Conservation (phyloP, 495 filamentous ascomycete species). For the Wilcoxina mikolae region DNA sequence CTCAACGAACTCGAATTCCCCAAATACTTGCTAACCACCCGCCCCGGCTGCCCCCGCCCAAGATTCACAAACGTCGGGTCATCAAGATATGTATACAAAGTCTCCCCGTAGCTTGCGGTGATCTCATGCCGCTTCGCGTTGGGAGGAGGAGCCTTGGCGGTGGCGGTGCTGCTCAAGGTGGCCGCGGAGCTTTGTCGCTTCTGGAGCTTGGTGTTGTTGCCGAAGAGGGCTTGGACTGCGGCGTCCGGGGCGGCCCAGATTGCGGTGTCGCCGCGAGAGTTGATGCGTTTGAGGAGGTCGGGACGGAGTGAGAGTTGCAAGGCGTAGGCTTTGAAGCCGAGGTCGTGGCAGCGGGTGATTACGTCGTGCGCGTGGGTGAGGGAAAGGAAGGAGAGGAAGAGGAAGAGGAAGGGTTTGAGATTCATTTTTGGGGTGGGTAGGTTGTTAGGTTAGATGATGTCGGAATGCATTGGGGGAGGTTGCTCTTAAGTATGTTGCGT, state of each 20-base stretch:
- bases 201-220: background rate
- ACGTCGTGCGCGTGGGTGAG: no score
- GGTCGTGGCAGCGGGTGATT: background rate
- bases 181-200: background rate
- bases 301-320: background rate
- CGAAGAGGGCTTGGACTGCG: background rate
- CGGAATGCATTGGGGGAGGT: background rate
- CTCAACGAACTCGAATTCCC: no score
- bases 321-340: background rate
- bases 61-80: background rate
- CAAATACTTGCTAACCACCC: background rate
- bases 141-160: no score
- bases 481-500: no score
- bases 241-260: slow-evolving; percentile 1
- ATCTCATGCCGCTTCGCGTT: no score
- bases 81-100: background rate
- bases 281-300: background rate
- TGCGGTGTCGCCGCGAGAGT: background rate
- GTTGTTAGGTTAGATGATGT: background rate
- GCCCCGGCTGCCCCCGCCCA: background rate
- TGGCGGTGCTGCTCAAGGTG: background rate
- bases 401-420: background rate
- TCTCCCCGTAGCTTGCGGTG: no score
- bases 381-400: background rate
- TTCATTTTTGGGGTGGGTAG: background rate